Conservation (phyloP, 352 stramenopile species). For the Globisporangium uncinulatum region DNA sequence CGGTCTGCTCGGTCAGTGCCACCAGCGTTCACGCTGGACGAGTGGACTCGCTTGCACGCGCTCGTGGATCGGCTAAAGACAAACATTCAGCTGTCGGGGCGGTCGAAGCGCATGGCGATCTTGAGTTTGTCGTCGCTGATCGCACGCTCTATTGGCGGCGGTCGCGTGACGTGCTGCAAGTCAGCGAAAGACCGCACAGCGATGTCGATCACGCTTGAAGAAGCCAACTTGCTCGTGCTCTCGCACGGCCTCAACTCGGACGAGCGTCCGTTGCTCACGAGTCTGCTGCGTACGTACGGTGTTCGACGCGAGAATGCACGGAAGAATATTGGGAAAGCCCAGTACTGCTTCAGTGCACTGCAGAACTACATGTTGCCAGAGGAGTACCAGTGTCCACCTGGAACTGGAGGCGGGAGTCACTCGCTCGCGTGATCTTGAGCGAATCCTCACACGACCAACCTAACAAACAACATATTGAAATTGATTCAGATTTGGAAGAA, state of each 20-base stretch:
- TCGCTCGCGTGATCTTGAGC: constrained; percentile 37
- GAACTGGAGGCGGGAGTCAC: constrained; percentile 62
- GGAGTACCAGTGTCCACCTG: constrained; percentile 78
- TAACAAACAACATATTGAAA: too few relatives aligned
- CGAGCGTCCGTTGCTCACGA: constrained; percentile 53
- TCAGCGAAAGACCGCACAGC: constrained; percentile 96
- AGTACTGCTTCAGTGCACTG: constrained; percentile 79
- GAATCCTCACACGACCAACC: too few relatives aligned
- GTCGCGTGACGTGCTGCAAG: constrained; percentile 95
- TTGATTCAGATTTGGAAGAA: too few relatives aligned
- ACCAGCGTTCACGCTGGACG: constrained; percentile 22
- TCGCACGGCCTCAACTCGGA: constrained; percentile 46
- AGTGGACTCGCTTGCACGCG: constrained; percentile 26
- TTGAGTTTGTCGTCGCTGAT: constrained; percentile 70
- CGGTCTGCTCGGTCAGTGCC: background rate
- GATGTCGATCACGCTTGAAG: constrained; percentile 96
- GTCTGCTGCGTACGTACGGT: constrained; percentile 63
- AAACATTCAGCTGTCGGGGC: constrained; percentile 38
- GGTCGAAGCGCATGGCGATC: constrained; percentile 79
- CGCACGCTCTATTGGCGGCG: constrained; percentile 77
- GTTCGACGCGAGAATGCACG: constrained; percentile 78
- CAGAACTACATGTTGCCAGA: constrained; percentile 80
- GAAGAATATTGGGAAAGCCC: constrained; percentile 84
- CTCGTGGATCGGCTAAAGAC: constrained; percentile 31
- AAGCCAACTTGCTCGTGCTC: constrained; percentile 60